phyloP scores from a whole-genome alignment of 2,329 filamentous ascomycete genomes.

The Epichloe aotearoae region DNA sequence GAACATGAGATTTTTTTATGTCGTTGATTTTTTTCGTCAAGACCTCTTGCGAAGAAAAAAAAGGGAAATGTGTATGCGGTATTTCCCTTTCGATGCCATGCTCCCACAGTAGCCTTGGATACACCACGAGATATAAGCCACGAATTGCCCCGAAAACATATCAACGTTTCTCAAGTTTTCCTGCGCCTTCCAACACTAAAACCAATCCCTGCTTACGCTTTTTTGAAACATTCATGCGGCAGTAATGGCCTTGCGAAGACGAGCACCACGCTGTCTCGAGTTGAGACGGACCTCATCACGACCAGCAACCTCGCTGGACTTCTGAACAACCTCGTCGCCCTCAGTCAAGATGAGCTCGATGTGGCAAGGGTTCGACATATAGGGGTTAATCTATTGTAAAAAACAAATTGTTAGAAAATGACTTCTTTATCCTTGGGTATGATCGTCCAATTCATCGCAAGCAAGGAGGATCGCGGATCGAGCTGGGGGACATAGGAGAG shows the following conservation, averaged over 20 bases:
- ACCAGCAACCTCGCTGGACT: constrained; percentile 70
- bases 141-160: constrained; percentile 13
- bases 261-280: constrained; percentile 81
- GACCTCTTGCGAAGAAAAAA: constrained; percentile 18
- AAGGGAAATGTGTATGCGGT: constrained; percentile 19
- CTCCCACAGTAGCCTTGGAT: constrained; percentile 24
- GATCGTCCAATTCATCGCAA: background rate
- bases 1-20: background rate
- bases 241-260: constrained; percentile 50
- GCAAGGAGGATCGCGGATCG: background rate
- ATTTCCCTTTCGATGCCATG: constrained; percentile 26
- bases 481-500: background rate
- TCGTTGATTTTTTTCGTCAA: constrained; percentile 22
- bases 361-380: constrained; percentile 99
- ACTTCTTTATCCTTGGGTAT: background rate
- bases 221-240: constrained; percentile 36
- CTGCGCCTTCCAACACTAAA: constrained; percentile 5
- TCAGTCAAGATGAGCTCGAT: constrained; percentile 99
- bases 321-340: constrained; percentile 89
- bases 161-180: constrained; percentile 6
- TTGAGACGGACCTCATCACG: constrained; percentile 58
- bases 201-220: constrained; percentile 5
- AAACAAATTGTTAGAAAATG: constrained; percentile 12
- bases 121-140: constrained; percentile 27
- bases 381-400: constrained; percentile 83